Evolutionary conservation across 257 asterid species (phyloP), one percentile per base, ranked within the genome.

Genomic region (Solanum piurae): DNA sequence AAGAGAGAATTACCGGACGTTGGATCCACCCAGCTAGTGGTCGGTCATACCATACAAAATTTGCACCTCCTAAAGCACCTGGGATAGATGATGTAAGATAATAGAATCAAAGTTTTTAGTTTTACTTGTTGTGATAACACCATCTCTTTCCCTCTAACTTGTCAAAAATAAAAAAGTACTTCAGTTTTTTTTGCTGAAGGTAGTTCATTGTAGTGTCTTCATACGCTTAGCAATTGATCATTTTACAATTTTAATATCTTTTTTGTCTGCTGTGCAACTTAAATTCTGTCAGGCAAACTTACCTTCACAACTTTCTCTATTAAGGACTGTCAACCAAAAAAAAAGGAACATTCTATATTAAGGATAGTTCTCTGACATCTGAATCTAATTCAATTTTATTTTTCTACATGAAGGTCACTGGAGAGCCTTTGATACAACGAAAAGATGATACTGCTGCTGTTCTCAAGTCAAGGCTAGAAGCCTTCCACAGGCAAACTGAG

Each of bases 21-120:
- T 97, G 99, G 99, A 95, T 97, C 83, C 99, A 97, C 88, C 98
- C 99, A 34, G 93, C 98, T 27, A 97, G 99, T 91, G 99, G 99
- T 44, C 94, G 99, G 77, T 86, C 95, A 37, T 97, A 97, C 93
- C 99, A 97, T 84, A 89, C 95, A 21, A 97, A 97, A 83, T 97
- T 95, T 89, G 98, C 99, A 38, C 98, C 99, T 52, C 98, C 99
- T n/a, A 95, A 95, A 92, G 90, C 83, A 83, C 92, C 97, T 72
- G 96, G 98, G 87, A 91, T 89, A 88, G 98, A 97, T 94, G 99
- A 97, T 91, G 99, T 95, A 93, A 92, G 90, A 60, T 68, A 46
- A n/a, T 31, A 49, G 31, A 74, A 36, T 69, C 82, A 23, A 9
- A 72, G 12, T 66, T 49, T 25, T 42, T 37, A 27, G 14, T 80